Evolutionary conservation across 2,329 filamentous ascomycete genomes (phyloP).

Genomic region (Aspergillus pseudonomiae): DNA sequence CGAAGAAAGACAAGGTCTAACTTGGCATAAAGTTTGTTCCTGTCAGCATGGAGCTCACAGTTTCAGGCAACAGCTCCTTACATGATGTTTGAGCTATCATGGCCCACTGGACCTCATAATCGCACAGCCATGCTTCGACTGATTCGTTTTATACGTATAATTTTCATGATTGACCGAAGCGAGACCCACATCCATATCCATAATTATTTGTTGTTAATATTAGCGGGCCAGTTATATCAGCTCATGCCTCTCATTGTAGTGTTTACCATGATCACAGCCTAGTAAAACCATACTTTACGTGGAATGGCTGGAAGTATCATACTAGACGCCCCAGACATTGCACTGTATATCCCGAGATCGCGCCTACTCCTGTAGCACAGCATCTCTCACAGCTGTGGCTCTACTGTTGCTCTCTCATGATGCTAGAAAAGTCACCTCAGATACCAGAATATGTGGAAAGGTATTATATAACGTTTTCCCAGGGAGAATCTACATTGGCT

Average conservation of each 20-base stretch:
- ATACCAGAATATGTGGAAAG: slow-evolving; percentile 6
- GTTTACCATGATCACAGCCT: not conserved
- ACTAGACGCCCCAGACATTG: not conserved
- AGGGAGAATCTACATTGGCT: not conserved
- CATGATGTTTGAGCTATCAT: slow-evolving; percentile 1
- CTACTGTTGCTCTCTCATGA: slow-evolving; percentile 8
- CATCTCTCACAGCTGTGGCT: not conserved
- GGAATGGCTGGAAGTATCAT: not conserved
- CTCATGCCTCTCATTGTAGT: not conserved
- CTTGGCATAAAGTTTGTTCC: not conserved
- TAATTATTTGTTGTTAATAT: slow-evolving; percentile 1
- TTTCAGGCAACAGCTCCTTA: slow-evolving; percentile 14
- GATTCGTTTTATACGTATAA: slow-evolving; percentile 3
- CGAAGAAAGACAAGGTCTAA: not conserved
- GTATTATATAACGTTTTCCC: slow-evolving; percentile 9
- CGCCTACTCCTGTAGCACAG: not conserved
- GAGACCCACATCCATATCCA: slow-evolving; percentile 2
- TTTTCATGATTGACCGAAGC: slow-evolving; percentile 8
- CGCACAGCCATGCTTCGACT: not conserved
- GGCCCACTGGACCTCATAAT: slow-evolving; percentile 1
- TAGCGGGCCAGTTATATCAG: not conserved
- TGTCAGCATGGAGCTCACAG: not conserved
- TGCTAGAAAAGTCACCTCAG: slow-evolving; percentile 4
- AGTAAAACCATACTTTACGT: not conserved
- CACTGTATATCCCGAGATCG: not conserved